A percentile compares a stretch with the other conserved stretches of the same genome.
phyloP scores from a whole-genome alignment of 345 rosid genomes.

The Eucalyptus melliodora region DNA sequence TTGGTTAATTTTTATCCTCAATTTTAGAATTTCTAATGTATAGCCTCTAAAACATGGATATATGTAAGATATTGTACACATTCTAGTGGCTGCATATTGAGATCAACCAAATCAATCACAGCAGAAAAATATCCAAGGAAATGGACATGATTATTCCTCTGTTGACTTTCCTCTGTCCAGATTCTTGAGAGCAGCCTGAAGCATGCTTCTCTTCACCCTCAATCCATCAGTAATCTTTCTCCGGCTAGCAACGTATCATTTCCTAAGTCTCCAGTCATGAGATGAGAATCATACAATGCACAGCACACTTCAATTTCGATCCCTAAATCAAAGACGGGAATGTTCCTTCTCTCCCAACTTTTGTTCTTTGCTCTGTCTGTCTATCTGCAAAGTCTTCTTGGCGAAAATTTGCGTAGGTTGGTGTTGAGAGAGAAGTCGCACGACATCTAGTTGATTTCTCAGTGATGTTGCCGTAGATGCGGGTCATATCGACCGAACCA shows the following conservation, averaged over 20 bases:
- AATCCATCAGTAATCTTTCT: neutral
- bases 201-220: neutral
- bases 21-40: neutral
- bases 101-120: neutral
- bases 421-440: neutral
- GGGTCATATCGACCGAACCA: neutral
- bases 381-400: neutral
- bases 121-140: neutral
- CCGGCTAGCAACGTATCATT: neutral
- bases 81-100: neutral
- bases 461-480: neutral
- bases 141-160: neutral
- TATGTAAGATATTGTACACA: neutral
- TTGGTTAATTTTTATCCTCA: neutral
- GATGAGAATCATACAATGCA: neutral
- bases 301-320: neutral
- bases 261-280: neutral
- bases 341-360: neutral
- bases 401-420: neutral
- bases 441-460: neutral
- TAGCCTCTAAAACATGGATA: neutral
- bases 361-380: neutral
- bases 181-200: neutral
- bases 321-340: neutral
- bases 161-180: neutral